Evolutionary conservation across 164 flowering plant species (phyloP), one percentile per base, ranked within the genome.

Genomic region (Cinnamomum chago): DNA sequence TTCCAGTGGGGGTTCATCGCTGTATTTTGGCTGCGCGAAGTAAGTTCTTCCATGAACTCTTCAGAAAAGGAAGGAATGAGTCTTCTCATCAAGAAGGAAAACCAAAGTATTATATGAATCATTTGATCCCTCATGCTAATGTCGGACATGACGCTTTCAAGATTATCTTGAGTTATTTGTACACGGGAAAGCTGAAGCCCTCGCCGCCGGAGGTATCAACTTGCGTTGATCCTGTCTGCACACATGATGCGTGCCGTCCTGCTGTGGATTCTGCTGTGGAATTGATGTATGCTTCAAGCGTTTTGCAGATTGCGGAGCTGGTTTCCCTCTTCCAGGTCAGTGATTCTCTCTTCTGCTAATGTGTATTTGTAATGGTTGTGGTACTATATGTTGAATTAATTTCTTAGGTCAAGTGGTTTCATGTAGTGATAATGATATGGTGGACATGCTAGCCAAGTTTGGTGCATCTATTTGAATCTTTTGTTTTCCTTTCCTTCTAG

Each of bases 11-110:
- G 60, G 86, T 88, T 62, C 90, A 90, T 68, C 76, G 90, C 25
- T 90, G 95, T 79, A 86, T 90, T 66, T 80, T 90, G 72, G 90
- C 91, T 65, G 83, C 91, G 17, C 76, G 95, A 79, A 89, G 95
- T 74, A 75, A 67, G 24, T 88, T 89, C 72, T 90, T 90, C 71
- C 75, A 79, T 68, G 85, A 87, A 2, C 84, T 86, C 12, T 89
- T 90, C 66, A 78, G 72, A 65, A 67, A 72, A 52, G 81, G 72
- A 9, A 80, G 77, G 13, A 81, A 81, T 13, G 27, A 50, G 3
- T 65, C 78, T 67, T 33, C 50, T 30, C 79, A 65, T 62, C 83
- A 82, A 83, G 83, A 50, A 84, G 83, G 62, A 47, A 87, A 83
- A 68, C 88, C 84, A 20, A 83, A 79, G 77, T 90, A 88, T 77